phyloP scores from a whole-genome alignment of 2,329 filamentous ascomycete species.

The Penicillium sp. region DNA sequence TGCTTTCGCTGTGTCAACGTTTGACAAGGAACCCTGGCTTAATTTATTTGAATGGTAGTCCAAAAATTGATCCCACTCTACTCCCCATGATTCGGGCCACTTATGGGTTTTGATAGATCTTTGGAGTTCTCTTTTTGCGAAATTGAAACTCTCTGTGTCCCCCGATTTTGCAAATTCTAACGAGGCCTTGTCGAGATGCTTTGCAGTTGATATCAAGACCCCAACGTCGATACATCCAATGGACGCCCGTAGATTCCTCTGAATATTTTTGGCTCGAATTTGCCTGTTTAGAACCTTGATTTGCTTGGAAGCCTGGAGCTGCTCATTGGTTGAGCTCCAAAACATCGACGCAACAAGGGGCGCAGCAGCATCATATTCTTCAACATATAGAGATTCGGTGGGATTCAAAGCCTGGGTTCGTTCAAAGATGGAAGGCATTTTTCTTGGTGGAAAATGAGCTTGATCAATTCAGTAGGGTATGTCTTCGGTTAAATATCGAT shows the following conservation, averaged over 20 bases:
- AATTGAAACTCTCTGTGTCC: conserved; percentile 3
- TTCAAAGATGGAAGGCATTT: conserved; percentile 1
- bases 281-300: conserved; percentile 8
- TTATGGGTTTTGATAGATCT: conserved; percentile 3
- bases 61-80: conserved; percentile 9
- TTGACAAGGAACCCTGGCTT: not conserved
- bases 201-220: not conserved
- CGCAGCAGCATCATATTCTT: conserved; percentile 10
- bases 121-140: conserved; percentile 1
- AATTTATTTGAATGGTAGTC: conserved; percentile 2
- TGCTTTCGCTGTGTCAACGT: not conserved
- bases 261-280: conserved; percentile 9
- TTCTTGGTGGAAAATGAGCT: not conserved
- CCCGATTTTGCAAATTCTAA: not conserved
- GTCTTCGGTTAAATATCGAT: not conserved
- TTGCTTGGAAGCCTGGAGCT: conserved; percentile 3
- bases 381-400: conserved; percentile 3
- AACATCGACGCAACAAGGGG: conserved; percentile 10
- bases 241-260: not conserved
- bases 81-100: conserved; percentile 7
- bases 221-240: conserved; percentile 3
- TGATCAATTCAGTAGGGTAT: not conserved
- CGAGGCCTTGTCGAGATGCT: conserved; percentile 2
- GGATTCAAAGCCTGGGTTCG: not conserved
- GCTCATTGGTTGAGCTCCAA: conserved; percentile 6